Conservation (phyloP, 495 filamentous ascomycete species). For the Penicillium manginii region DNA sequence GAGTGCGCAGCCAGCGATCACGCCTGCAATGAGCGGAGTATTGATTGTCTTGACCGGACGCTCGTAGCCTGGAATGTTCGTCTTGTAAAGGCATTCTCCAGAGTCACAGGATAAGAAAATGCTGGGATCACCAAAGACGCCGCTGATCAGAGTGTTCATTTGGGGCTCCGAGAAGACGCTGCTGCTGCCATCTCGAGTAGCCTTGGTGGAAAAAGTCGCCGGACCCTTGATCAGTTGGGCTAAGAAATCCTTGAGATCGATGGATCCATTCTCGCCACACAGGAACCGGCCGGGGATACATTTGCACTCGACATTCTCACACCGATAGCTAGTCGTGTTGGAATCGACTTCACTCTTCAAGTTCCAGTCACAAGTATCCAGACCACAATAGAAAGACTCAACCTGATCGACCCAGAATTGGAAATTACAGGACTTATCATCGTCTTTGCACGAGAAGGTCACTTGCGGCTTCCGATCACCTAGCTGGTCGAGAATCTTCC, state of each 20-base stretch:
- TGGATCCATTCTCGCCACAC: slow-evolving; percentile 86
- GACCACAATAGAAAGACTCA: slow-evolving; percentile 94
- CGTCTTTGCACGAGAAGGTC: slow-evolving; percentile 87
- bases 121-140: slow-evolving; percentile 86
- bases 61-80: slow-evolving; percentile 88
- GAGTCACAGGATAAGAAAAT: slow-evolving; percentile 81
- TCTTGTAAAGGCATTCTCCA: slow-evolving; percentile 90
- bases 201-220: slow-evolving; percentile 75
- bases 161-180: slow-evolving; percentile 77
- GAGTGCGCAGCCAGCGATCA: slow-evolving; percentile 84
- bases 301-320: slow-evolving; percentile 79
- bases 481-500: slow-evolving; percentile 85
- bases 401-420: slow-evolving; percentile 95
- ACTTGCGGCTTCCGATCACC: slow-evolving; percentile 85
- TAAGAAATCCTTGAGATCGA: slow-evolving; percentile 91
- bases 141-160: slow-evolving; percentile 86
- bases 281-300: slow-evolving; percentile 92
- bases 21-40: slow-evolving; percentile 91
- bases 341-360: slow-evolving; percentile 66
- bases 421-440: slow-evolving; percentile 79
- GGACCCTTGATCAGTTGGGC: slow-evolving; percentile 79
- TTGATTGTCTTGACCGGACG: slow-evolving; percentile 94
- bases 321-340: slow-evolving; percentile 84
- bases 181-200: slow-evolving; percentile 67
- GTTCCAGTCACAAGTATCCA: slow-evolving; percentile 78